A percentile compares a stretch with the other conserved stretches of the same genome.
Evolutionary conservation across 257 asterid species (phyloP).

Genomic region (Schizonepeta tenuifolia): DNA sequence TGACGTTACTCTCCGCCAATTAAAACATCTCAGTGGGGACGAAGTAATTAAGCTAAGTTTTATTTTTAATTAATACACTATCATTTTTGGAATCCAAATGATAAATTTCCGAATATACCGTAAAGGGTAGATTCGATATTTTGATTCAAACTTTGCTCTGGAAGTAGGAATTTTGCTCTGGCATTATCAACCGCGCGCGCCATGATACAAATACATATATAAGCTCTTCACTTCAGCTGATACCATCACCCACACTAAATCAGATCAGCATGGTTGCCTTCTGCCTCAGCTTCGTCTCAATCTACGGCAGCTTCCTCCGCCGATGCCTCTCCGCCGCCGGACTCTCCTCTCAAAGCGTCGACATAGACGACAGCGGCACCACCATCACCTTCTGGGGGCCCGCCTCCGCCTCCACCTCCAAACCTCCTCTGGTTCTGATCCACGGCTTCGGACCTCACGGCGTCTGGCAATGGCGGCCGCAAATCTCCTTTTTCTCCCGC

Average conservation of each 20-base stretch:
- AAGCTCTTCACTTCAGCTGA: background rate
- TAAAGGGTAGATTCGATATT: background rate
- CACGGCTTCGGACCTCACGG: slow-evolving; percentile 92
- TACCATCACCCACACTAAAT: background rate
- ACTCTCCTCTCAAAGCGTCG: slow-evolving; percentile 54
- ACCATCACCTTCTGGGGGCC: slow-evolving; percentile 81
- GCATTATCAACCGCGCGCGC: slow-evolving; percentile 2
- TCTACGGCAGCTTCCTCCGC: slow-evolving; percentile 68
- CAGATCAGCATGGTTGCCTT: slow-evolving; percentile 42
- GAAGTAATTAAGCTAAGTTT: no score
- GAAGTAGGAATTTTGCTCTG: background rate
- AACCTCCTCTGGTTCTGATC: slow-evolving; percentile 63
- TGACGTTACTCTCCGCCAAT: no score
- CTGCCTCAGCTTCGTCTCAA: slow-evolving; percentile 65
- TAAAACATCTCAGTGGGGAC: no score
- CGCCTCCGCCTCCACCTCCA: slow-evolving; percentile 35
- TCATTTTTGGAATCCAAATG: no score
- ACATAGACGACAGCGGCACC: slow-evolving; percentile 55
- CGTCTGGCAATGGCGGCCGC: slow-evolving; percentile 84
- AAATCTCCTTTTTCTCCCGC: slow-evolving; percentile 50
- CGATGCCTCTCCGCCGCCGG: slow-evolving; percentile 68
- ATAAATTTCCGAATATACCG: no score
- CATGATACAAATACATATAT: background rate
- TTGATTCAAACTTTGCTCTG: background rate
- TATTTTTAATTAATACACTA: no score